phyloP scores from a whole-genome alignment of 805 yeast genomes.

The Candida corydali region DNA sequence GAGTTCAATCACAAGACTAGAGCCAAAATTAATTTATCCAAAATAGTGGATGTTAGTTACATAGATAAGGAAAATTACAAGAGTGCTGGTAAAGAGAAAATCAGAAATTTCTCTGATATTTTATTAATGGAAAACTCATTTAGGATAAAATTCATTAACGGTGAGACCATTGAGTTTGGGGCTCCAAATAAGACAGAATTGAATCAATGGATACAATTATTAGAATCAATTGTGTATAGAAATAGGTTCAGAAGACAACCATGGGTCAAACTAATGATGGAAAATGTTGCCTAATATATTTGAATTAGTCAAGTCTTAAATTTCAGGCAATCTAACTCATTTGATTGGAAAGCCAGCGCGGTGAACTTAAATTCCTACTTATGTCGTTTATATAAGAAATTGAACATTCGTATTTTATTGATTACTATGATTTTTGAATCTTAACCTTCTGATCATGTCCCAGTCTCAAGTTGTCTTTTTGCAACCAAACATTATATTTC shows the following conservation, averaged over 20 bases:
- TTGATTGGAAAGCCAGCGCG: too few species aligned
- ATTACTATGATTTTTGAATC: too few species aligned
- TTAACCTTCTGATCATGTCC: too few species aligned
- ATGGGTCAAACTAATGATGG: conserved; percentile 52
- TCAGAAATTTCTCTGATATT: conserved; percentile 69
- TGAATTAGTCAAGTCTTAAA: too few species aligned
- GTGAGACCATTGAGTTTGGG: conserved; percentile 80
- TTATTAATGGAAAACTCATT: conserved; percentile 68
- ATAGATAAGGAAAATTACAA: conserved; percentile 36
- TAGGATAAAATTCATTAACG: conserved; percentile 69
- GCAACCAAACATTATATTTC: too few species aligned
- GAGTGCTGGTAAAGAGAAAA: conserved; percentile 17
- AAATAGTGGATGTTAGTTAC: conserved; percentile 52
- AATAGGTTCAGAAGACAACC: conserved; percentile 56
- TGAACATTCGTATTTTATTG: too few species aligned
- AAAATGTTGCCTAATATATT: too few species aligned
- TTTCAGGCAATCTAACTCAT: too few species aligned
- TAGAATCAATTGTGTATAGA: conserved; percentile 53
- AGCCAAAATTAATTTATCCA: conserved; percentile 70
- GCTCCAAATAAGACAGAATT: conserved; percentile 67
- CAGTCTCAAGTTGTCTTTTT: too few species aligned
- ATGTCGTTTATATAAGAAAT: too few species aligned
- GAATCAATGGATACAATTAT: conserved; percentile 57
- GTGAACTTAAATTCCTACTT: too few species aligned
- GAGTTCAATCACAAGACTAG: conserved; percentile 64